phyloP scores from a whole-genome alignment of 352 stramenopile genomes.

The Phytopythium oedochilum region DNA sequence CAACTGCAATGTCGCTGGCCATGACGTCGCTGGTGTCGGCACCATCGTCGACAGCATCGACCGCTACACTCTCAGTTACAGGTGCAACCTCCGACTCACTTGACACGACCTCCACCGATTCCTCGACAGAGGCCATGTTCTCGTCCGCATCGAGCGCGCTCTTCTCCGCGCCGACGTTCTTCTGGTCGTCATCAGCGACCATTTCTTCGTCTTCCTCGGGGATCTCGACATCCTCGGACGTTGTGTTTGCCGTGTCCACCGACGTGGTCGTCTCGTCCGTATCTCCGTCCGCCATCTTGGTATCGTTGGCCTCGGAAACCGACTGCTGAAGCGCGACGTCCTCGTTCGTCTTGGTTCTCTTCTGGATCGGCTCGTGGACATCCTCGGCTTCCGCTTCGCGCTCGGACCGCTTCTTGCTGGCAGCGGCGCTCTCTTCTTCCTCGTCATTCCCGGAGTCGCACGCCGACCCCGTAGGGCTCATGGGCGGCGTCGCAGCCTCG shows the following conservation, averaged over 20 bases:
- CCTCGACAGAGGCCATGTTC: neutral
- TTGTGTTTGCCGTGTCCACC: neutral
- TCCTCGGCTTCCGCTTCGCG: constrained; percentile 21
- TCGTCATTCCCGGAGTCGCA: neutral
- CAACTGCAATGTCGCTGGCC: no score
- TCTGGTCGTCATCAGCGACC: neutral
- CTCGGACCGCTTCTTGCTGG: constrained; percentile 26
- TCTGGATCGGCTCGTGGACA: constrained; percentile 9
- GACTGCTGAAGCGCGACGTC: neutral
- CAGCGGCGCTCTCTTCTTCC: neutral
- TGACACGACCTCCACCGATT: neutral
- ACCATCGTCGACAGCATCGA: no score
- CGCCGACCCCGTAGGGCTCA: neutral
- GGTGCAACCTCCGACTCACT: neutral
- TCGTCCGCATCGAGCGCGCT: neutral
- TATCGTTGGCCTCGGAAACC: neutral
- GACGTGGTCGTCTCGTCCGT: neutral
- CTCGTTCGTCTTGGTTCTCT: constrained; percentile 25
- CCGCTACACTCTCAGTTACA: neutral
- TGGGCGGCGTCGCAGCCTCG: neutral
- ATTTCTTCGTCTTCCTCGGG: neutral
- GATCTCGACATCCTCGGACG: neutral
- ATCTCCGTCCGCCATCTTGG: neutral
- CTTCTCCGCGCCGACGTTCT: neutral
- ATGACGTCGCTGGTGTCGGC: no score